Evolutionary conservation across 208 protist species (phyloP).

Genomic region (Naegleria fowleri): DNA sequence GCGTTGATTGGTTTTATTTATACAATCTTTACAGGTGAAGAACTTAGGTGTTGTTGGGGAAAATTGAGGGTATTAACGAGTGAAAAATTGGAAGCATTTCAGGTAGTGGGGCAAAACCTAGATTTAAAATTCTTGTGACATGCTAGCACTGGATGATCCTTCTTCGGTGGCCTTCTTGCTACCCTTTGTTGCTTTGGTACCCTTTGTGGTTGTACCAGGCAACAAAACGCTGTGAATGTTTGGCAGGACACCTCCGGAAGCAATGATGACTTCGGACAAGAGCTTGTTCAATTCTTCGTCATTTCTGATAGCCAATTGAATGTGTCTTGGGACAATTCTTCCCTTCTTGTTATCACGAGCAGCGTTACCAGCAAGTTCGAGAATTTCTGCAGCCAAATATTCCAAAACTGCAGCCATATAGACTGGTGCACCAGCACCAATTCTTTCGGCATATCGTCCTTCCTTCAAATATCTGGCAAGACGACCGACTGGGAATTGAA

Average conservation of each 20-base stretch:
- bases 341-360: conserved; percentile 77
- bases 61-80: background rate
- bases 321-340: conserved; percentile 83
- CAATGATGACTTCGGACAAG: conserved; percentile 76
- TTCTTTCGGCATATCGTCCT: conserved; percentile 88
- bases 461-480: conserved; percentile 88
- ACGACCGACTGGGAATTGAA: conserved; percentile 98
- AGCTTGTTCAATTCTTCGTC: conserved; percentile 89
- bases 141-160: background rate
- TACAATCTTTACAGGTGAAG: too few relatives aligned
- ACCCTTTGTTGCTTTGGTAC: background rate
- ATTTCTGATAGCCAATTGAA: conserved; percentile 82
- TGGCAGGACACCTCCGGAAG: conserved; percentile 82
- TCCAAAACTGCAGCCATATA: conserved; percentile 98
- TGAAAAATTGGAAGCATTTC: too few relatives aligned
- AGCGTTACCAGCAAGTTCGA: conserved; percentile 87
- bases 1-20: too few relatives aligned
- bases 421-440: conserved; percentile 93
- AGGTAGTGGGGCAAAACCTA: background rate
- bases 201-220: conserved; percentile 35
- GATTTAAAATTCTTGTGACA: conserved; percentile 22
- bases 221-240: conserved; percentile 80
- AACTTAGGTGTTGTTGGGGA: background rate
- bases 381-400: conserved; percentile 87
- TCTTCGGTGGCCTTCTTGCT: background rate